Conservation (phyloP, 2,329 filamentous ascomycete genomes). For the Aspergillus sp. region DNA sequence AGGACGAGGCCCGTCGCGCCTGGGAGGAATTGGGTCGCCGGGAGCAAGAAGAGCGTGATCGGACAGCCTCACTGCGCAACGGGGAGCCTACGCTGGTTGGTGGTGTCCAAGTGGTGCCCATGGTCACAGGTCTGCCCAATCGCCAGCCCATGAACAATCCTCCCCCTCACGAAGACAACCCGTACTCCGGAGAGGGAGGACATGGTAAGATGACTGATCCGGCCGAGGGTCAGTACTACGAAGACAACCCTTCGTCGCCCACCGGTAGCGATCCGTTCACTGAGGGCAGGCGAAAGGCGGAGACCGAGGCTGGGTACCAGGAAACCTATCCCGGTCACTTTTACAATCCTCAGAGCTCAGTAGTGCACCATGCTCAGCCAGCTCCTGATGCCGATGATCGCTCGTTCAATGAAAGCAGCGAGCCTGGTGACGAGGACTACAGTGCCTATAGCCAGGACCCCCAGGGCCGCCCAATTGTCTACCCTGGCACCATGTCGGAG, state of each 20-base stretch:
- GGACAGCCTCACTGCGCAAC: constrained; percentile 73
- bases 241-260: constrained; percentile 42
- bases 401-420: constrained; percentile 48
- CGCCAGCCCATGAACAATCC: constrained; percentile 44
- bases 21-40: constrained; percentile 94
- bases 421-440: constrained; percentile 64
- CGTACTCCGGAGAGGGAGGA: constrained; percentile 31
- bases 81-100: constrained; percentile 84
- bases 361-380: constrained; percentile 16
- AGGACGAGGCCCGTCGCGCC: constrained; percentile 86
- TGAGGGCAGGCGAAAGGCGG: constrained; percentile 31
- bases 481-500: constrained; percentile 42
- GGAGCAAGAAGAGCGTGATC: constrained; percentile 86
- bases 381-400: constrained; percentile 42
- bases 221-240: constrained; percentile 43
- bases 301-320: constrained; percentile 18
- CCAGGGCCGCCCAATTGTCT: constrained; percentile 52
- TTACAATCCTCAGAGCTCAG: constrained; percentile 32
- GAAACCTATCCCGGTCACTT: constrained; percentile 24
- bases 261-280: constrained; percentile 57
- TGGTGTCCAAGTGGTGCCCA: constrained; percentile 90
- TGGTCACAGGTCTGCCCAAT: constrained; percentile 63
- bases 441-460: constrained; percentile 56
- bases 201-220: constrained; percentile 22
- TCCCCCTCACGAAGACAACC: constrained; percentile 37